Base-by-base conservation (phyloP, 148 eudicot genomes). In the Camellia lanceoleosa region DNA sequence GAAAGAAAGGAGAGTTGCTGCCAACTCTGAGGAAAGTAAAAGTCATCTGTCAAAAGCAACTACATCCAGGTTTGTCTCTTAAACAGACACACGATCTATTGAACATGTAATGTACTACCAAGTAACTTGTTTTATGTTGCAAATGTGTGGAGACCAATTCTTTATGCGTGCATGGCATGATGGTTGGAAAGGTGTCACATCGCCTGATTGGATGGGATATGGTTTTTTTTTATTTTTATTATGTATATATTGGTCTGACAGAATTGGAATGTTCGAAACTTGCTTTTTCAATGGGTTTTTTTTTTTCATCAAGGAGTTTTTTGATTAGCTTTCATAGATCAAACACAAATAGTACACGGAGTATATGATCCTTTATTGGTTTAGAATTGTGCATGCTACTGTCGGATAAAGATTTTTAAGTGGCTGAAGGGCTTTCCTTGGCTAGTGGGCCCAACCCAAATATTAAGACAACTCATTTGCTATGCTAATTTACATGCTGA, bases 11-110 rank as follows among this genome's bases (percentile, higher is more conserved):
- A 90, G 85, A 73, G 80, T 83, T 74, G 84, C 90, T n/a, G 63
- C 89, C 67, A 84, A 79, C 76, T 86, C 94, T 59, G 92, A 90
- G 82, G 90, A 87, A 54, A 84, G 86, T 54, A 85, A 88, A 80
- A 94, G 98, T 70, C 84, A 80, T 43, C 73, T 71, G 55, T 92
- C 99, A 41, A 92, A 91, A 83, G 98, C 97, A 81, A 92, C 99
- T 80, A 96, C 98, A 62, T 91, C 95, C 71, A 92, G 97, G 99
- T 95, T 76, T 20, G 74, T 76, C 10, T 71, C 63, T 80, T 42
- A 20, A 44, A 23, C 41, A 0, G 73, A 55, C 46, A 54, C 44
- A 13, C 47, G 1, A 23, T 23, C 10, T 56, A 71, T 7, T 71
- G 74, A 49, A 71, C 58, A 20, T 52, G 11, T 72, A 54, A 52